phyloP scores from a whole-genome alignment of 1,284 basidiomycete species.

The Sporisorium graminicola region DNA sequence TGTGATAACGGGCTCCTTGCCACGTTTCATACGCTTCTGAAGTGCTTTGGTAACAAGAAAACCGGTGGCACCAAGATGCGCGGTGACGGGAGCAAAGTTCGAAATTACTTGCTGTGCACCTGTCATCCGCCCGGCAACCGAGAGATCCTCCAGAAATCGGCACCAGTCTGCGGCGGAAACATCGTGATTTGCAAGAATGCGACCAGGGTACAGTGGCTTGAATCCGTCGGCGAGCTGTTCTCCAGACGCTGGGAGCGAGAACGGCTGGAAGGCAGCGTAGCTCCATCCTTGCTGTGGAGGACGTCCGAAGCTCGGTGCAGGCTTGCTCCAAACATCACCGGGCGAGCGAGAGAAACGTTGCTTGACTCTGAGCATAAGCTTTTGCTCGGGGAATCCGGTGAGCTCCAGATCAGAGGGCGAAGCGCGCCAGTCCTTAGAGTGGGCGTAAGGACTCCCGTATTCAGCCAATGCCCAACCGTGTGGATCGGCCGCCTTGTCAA shows the following conservation, averaged over 20 bases:
- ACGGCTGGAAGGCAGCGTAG: slow-evolving; percentile 8
- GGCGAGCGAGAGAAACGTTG: slow-evolving; percentile 24
- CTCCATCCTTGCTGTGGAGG: not conserved
- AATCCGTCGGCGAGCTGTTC: slow-evolving; percentile 24
- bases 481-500: slow-evolving; percentile 5
- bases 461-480: slow-evolving; percentile 2
- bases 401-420: slow-evolving; percentile 1
- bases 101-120: slow-evolving; percentile 14
- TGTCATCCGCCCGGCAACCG: slow-evolving; percentile 21
- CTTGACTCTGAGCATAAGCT: slow-evolving; percentile 21
- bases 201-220: slow-evolving; percentile 17
- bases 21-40: slow-evolving; percentile 16
- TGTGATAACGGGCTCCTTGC: slow-evolving; percentile 11
- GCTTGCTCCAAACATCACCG: slow-evolving; percentile 16
- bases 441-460: slow-evolving; percentile 8
- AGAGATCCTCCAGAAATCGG: slow-evolving; percentile 25
- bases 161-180: slow-evolving; percentile 32
- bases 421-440: slow-evolving; percentile 10
- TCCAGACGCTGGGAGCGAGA: slow-evolving; percentile 4
- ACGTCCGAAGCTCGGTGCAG: slow-evolving; percentile 15
- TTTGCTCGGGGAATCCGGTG: not conserved
- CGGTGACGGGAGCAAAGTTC: slow-evolving; percentile 22
- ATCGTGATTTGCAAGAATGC: slow-evolving; percentile 21
- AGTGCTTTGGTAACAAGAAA: slow-evolving; percentile 31
- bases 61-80: slow-evolving; percentile 20